Conservation (phyloP, 2,329 filamentous ascomycete species). For the Fusarium chuoi region DNA sequence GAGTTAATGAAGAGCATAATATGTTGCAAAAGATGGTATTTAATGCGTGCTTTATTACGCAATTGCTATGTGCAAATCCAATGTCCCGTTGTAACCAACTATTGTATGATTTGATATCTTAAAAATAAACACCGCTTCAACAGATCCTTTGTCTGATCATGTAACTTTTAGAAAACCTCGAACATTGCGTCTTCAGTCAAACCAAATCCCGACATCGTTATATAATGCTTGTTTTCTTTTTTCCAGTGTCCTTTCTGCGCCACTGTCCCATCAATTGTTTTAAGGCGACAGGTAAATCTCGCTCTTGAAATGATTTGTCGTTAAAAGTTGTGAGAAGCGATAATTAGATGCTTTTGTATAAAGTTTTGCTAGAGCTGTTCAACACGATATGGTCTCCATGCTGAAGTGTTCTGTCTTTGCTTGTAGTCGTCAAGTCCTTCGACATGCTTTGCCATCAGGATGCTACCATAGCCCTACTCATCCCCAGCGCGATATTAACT, state of each 20-base stretch:
- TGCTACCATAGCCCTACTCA: slow-evolving; percentile 1
- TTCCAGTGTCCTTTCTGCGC: slow-evolving; percentile 16
- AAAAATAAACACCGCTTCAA: slow-evolving; percentile 2
- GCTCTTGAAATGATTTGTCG: slow-evolving; percentile 11
- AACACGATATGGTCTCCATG: slow-evolving; percentile 10
- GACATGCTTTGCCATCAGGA: slow-evolving; percentile 10
- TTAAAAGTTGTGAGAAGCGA: slow-evolving; percentile 12
- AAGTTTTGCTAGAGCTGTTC: slow-evolving; percentile 22
- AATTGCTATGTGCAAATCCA: neutral
- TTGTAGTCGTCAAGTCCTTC: slow-evolving; percentile 28
- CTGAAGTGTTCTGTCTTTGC: slow-evolving; percentile 6
- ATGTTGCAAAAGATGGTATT: slow-evolving; percentile 18
- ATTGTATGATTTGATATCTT: neutral
- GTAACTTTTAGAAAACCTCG: slow-evolving; percentile 12
- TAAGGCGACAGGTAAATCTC: neutral
- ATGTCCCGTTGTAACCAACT: neutral
- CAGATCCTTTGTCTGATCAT: slow-evolving; percentile 21
- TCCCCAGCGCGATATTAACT: neutral
- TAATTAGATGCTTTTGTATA: slow-evolving; percentile 27
- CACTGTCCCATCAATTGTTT: slow-evolving; percentile 1
- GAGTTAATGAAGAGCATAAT: neutral
- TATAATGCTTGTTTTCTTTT: slow-evolving; percentile 12
- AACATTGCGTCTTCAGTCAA: neutral
- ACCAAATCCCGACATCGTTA: neutral
- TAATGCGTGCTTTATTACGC: neutral